These are phyloP conservation scores for Ophiosphaerella korrae DNA, from an alignment of 2,329 filamentous ascomycete species.

Conservation along the genomic window DNA sequence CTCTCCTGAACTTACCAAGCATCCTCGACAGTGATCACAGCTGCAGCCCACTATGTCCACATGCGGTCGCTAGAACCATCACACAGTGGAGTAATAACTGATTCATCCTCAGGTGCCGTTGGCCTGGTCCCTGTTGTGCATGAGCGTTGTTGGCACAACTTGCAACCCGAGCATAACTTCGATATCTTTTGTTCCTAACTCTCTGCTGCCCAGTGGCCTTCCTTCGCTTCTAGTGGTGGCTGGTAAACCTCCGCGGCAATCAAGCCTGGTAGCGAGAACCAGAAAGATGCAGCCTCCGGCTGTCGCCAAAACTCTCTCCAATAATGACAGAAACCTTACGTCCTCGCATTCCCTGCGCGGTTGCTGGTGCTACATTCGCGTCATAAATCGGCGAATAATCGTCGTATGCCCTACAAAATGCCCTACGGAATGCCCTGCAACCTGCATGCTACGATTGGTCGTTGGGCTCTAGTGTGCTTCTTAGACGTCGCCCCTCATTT, in stretches of 20 bases:
- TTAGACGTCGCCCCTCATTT: neutral
- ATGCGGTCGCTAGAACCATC: neutral
- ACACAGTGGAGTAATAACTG: neutral
- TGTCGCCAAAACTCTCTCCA: no score
- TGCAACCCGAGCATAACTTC: no score
- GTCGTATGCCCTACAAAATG: neutral
- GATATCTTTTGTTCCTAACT: no score
- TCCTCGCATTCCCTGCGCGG: neutral
- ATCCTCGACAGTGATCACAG: slow-evolving; percentile 9
- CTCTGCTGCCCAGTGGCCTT: no score
- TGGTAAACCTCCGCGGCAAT: no score
- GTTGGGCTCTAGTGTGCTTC: neutral
- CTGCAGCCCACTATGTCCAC: slow-evolving; percentile 8
- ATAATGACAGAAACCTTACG: neutral
- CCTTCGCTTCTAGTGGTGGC: no score
- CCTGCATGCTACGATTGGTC: neutral
- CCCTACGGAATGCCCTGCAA: neutral
- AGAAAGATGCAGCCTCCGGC: no score
- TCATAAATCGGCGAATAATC: neutral
- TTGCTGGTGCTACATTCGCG: neutral
- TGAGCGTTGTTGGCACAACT: no score
- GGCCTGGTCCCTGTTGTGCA: no score
- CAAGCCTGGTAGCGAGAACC: no score
- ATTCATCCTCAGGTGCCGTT: neutral
- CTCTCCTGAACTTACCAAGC: slow-evolving; percentile 12